Evolutionary conservation across 2,329 filamentous ascomycete species (phyloP).

Genomic region (Paecilomyces variotii): DNA sequence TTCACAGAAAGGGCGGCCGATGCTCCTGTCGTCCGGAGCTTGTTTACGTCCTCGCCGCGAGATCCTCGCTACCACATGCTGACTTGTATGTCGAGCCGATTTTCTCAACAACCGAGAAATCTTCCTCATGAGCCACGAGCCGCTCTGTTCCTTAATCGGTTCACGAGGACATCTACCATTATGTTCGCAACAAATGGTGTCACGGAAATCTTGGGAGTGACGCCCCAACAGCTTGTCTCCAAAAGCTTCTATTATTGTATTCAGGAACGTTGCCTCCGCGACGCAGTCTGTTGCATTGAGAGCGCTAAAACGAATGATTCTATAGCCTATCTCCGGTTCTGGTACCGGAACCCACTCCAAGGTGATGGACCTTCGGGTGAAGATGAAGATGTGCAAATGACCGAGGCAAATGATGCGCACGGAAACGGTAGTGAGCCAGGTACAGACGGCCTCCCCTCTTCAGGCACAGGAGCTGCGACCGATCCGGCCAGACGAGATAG

Average conservation of each 20-base stretch:
- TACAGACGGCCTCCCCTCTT: neutral
- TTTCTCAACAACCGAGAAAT: constrained; percentile 45
- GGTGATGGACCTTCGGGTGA: constrained; percentile 41
- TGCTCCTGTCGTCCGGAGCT: constrained; percentile 66
- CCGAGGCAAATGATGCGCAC: neutral
- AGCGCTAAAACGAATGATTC: constrained; percentile 85
- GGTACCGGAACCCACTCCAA: constrained; percentile 66
- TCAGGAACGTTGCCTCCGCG: constrained; percentile 64
- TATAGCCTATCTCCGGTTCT: constrained; percentile 81
- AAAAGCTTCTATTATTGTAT: constrained; percentile 87
- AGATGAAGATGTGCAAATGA: constrained; percentile 31
- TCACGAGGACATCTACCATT: constrained; percentile 71
- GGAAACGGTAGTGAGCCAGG: neutral
- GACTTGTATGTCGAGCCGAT: constrained; percentile 75
- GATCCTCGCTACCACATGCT: constrained; percentile 88
- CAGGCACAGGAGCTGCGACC: constrained; percentile 19
- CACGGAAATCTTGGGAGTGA: constrained; percentile 64
- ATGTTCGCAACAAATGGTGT: constrained; percentile 81
- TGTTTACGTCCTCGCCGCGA: constrained; percentile 72
- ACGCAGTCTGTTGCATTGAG: constrained; percentile 71
- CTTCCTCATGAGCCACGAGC: constrained; percentile 69
- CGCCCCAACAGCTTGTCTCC: constrained; percentile 60
- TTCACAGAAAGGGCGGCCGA: constrained; percentile 62
- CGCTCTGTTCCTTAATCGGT: constrained; percentile 77
- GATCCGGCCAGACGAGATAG: constrained; percentile 38